These are phyloP conservation scores for Mucor saturninus DNA, from an alignment of 371 early-diverging fungal species.

Conservation along the genomic window DNA sequence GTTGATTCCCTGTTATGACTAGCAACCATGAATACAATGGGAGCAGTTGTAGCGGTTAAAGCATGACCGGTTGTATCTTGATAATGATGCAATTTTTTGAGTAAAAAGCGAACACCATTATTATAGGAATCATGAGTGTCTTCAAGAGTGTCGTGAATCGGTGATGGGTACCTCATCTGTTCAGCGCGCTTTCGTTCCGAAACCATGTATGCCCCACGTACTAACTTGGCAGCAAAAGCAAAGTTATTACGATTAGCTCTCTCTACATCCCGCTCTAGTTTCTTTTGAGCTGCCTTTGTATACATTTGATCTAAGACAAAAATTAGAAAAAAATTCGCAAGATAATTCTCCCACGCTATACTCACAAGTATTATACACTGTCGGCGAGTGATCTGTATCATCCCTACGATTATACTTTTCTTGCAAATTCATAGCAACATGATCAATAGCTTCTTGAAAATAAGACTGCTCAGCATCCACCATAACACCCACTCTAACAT, in stretches of 20 bases:
- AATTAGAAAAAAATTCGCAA: neutral
- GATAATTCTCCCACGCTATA: slow-evolving; percentile 1
- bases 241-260: slow-evolving; percentile 70
- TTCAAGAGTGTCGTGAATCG: slow-evolving; percentile 81
- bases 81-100: slow-evolving; percentile 55
- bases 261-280: slow-evolving; percentile 72
- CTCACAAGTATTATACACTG: slow-evolving; percentile 85
- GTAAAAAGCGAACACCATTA: slow-evolving; percentile 73
- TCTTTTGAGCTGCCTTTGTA: slow-evolving; percentile 70
- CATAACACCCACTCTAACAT: slow-evolving; percentile 75
- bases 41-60: slow-evolving; percentile 43
- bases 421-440: slow-evolving; percentile 73
- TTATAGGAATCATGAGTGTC: slow-evolving; percentile 88
- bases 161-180: slow-evolving; percentile 69
- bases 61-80: slow-evolving; percentile 31
- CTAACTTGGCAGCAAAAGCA: slow-evolving; percentile 87
- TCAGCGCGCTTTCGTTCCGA: slow-evolving; percentile 81
- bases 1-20: slow-evolving; percentile 90
- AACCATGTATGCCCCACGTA: slow-evolving; percentile 93
- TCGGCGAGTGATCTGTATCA: slow-evolving; percentile 53
- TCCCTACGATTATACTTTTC: slow-evolving; percentile 66
- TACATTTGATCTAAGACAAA: slow-evolving; percentile 84
- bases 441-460: slow-evolving; percentile 92
- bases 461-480: slow-evolving; percentile 94
- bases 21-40: slow-evolving; percentile 83